Evolutionary conservation across 2,329 filamentous ascomycete species (phyloP).

Genomic region (Sarocladium strictum): DNA sequence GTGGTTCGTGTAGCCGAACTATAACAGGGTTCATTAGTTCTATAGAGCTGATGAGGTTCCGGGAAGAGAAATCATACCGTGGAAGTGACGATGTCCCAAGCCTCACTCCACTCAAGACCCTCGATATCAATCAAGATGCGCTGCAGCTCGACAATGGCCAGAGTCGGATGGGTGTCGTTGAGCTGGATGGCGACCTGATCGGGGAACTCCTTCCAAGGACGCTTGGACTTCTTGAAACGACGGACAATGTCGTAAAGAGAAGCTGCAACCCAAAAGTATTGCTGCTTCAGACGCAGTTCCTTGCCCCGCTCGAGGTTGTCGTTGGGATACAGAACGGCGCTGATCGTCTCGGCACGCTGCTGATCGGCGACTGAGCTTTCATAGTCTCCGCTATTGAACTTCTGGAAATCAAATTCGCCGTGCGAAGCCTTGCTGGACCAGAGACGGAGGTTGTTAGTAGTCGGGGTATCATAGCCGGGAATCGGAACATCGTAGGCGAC

Average conservation of each 20-base stretch:
- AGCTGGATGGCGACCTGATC: constrained; percentile 96
- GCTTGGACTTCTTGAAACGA: constrained; percentile 95
- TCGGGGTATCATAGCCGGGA: constrained; percentile 81
- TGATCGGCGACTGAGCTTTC: constrained; percentile 97
- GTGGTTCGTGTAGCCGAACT: constrained; percentile 97
- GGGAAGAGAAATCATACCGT: constrained; percentile 43
- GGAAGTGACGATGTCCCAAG: constrained; percentile 73
- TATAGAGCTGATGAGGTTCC: background rate
- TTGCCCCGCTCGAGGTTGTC: constrained; percentile 96
- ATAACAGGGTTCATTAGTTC: constrained; percentile 9
- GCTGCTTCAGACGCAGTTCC: constrained; percentile 95
- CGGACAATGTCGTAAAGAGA: constrained; percentile 95
- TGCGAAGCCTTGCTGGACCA: constrained; percentile 98
- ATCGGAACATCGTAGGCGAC: constrained; percentile 91
- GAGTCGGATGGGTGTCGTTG: constrained; percentile 94
- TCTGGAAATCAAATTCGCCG: constrained; percentile 98
- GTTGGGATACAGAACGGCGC: constrained; percentile 93
- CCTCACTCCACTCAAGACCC: constrained; percentile 86
- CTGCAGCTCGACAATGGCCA: constrained; percentile 93
- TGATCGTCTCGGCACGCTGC: constrained; percentile 98
- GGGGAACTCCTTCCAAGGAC: constrained; percentile 84
- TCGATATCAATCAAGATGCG: constrained; percentile 87
- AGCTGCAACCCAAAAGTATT: constrained; percentile 99
- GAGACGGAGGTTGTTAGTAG: constrained; percentile 92
- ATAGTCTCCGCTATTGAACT: constrained; percentile 98